phyloP scores from a whole-genome alignment of 306 rosid species.

The Comarum palustre region DNA sequence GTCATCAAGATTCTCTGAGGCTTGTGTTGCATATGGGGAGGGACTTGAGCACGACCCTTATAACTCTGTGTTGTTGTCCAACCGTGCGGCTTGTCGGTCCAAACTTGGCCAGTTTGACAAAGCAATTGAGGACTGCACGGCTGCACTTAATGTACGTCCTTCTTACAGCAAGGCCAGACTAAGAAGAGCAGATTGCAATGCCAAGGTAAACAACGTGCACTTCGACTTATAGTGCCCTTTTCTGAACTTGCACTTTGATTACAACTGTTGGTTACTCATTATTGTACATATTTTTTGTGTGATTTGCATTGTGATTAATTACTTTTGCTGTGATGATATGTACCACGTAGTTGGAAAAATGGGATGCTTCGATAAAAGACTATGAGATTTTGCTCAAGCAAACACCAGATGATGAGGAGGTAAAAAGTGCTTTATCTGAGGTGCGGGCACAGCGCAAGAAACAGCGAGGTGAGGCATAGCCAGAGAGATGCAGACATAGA shows the following conservation, averaged over 20 bases:
- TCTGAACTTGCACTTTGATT: neutral
- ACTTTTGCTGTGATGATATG: conserved; percentile 1
- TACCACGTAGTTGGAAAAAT: conserved; percentile 56
- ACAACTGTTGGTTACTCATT: neutral
- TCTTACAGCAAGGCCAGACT: conserved; percentile 73
- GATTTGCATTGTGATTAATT: conserved; percentile 10
- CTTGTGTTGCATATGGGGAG: conserved; percentile 60
- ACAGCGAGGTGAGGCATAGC: conserved; percentile 28
- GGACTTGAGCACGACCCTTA: conserved; percentile 73
- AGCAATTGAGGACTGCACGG: conserved; percentile 69
- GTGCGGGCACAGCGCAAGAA: conserved; percentile 44
- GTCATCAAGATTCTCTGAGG: conserved; percentile 66
- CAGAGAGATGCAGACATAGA: conserved; percentile 6
- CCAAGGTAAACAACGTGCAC: conserved; percentile 48
- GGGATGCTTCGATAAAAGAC: conserved; percentile 72
- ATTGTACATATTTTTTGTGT: neutral
- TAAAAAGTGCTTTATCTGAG: conserved; percentile 43
- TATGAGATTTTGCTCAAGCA: conserved; percentile 53
- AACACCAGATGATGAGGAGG: conserved; percentile 54
- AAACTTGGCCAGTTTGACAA: conserved; percentile 60
- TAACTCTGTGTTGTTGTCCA: conserved; percentile 67
- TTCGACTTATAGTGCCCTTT: too few species aligned
- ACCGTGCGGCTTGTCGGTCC: conserved; percentile 75
- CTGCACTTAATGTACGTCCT: conserved; percentile 64
- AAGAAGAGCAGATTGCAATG: conserved; percentile 80